phyloP scores from a whole-genome alignment of 768 basidiomycete genomes.

The Amanita brunnescens region DNA sequence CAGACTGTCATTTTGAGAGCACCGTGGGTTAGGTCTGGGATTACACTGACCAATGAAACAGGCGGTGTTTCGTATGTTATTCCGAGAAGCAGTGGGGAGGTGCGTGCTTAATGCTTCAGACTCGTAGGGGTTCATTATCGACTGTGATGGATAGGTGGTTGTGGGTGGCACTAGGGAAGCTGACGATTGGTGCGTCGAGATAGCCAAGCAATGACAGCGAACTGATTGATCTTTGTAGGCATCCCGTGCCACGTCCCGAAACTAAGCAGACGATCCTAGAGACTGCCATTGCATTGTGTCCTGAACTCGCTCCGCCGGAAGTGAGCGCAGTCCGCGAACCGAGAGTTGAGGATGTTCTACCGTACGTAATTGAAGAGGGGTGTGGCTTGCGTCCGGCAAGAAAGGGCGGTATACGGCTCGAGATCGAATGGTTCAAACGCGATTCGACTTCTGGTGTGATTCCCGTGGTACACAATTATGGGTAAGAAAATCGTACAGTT shows the following conservation, averaged over 20 bases:
- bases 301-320: constrained; percentile 50
- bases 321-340: constrained; percentile 36
- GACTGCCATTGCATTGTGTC: constrained; percentile 40
- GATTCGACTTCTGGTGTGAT: constrained; percentile 19
- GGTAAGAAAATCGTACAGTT: constrained; percentile 32
- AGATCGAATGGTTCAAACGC: constrained; percentile 28
- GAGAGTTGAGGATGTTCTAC: constrained; percentile 39
- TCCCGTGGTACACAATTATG: constrained; percentile 57
- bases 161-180: constrained; percentile 46
- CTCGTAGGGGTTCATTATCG: neutral
- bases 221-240: constrained; percentile 29
- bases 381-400: constrained; percentile 60
- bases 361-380: constrained; percentile 41
- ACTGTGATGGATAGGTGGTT: constrained; percentile 29
- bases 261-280: constrained; percentile 52
- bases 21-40: constrained; percentile 53
- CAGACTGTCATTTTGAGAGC: constrained; percentile 75
- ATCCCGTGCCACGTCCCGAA: constrained; percentile 54
- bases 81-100: constrained; percentile 22
- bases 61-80: constrained; percentile 55
- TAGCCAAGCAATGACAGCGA: neutral
- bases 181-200: constrained; percentile 44
- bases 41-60: constrained; percentile 31
- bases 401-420: constrained; percentile 57
- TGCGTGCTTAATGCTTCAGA: neutral